Base-by-base conservation (phyloP, 106 monocot genomes). In the Acorus calamus region DNA sequence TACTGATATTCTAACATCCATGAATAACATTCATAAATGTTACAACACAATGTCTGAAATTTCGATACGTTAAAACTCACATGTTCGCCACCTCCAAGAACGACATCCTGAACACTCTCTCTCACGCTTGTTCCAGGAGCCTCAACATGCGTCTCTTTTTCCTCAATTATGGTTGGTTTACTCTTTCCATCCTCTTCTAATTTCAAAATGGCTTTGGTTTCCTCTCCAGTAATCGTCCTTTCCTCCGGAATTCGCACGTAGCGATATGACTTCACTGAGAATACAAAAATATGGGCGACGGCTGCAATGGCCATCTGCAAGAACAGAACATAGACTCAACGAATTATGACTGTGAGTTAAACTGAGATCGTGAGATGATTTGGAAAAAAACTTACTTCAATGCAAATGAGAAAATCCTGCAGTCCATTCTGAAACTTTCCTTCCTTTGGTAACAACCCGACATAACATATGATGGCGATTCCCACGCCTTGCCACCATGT, bases 401-500 rank as follows among this genome's bases (percentile, higher is more conserved):
- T 75, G 72, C 92, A 92, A 45, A 92, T 87, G 51, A 92, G 87
- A 69, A 87, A 92, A 77, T 92, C 74, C 53, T 92, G 92, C 65
- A 92, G 79, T 8, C 69, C 78, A 73, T 84, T 77, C 61, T 92
- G 92, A 48, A 87, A 75, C 66, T 92, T 92, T 13, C 46, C 84
- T 58, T 76, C 79, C 57, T 84, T 81, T 0, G 87, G 87, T n/a
- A 92, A 66, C 7, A 92, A 49, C 41, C 83, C 83, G 60, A 83
- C 64, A 59, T 84, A 82, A 71, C 92, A 92, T 47, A 87, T 71
- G 41, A 84, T 66, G 42, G 84, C 87, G 57, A 92, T 84, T 53
- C 81, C 84, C 7, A 92, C 74, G 62, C 87, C 92, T 77, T 92
- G 92, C 92, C 92, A 92, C 92, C 92, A 87, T 59, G 92, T 92